Evolutionary conservation across 352 stramenopile genomes (phyloP), one percentile per base, ranked within the genome.

Genomic region (Phytophthora vignae): DNA sequence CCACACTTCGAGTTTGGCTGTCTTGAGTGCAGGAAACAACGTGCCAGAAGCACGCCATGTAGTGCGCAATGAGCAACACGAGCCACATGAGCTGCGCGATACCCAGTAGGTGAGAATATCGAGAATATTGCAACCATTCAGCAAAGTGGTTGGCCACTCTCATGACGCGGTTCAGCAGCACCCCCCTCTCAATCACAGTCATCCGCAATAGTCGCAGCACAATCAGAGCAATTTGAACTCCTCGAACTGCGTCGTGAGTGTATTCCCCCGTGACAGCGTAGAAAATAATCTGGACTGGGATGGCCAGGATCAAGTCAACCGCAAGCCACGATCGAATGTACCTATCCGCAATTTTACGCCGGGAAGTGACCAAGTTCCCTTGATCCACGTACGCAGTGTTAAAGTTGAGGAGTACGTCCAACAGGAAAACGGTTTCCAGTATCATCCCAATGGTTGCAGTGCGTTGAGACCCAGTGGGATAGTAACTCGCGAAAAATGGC

Each of bases 41-140:
- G 50, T 78, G 69, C 81, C 78, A 88, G 22, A 33, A 36, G 25
- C 49, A 55, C 7, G 49, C 49, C 49, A 55, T 55, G 5, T 33
- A 55, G 49, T 55, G 49, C 6, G 49, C 49, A 2, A 55, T 33
- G 19, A 55, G 22, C 5, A 55, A 3, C 21, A 55, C 49, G 22
- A 55, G 5, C 49, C 49, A 33, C 21, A 38, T 55, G 11, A 55
- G 22, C 49, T 36, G 10, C 7, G 49, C 49, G 3, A 55, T 55
- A 11, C 49, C 49, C n/a, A 55, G 11, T 2, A 55, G 15, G 9
- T 55, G 49, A 5, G 22, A 31, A 7, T 55, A 55, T 11, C 49
- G 49, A 5, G 49, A 55, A 14, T 55, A 55, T 1, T 5, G 49
- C 21, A 55, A 3, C 46, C 46, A 29, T 8, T 53, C 46, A 9